A percentile compares a stretch with the other conserved stretches of the same genome.
phyloP scores from a whole-genome alignment of 2,329 filamentous ascomycete species.

The Xylariaceae sp. region DNA sequence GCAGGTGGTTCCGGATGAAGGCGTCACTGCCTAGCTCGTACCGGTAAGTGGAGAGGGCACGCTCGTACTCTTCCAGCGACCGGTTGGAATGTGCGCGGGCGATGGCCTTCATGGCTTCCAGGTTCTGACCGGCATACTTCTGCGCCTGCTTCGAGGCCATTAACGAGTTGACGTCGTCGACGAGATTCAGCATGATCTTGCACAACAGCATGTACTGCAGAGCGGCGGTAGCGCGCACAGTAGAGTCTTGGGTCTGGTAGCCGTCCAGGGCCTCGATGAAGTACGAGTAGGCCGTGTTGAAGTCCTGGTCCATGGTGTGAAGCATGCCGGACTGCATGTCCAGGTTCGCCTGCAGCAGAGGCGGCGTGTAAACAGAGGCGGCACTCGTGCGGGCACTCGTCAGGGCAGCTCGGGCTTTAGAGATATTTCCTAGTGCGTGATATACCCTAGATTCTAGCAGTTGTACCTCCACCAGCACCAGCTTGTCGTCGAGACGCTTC shows the following conservation, averaged over 20 bases:
- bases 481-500: constrained; percentile 96
- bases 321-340: constrained; percentile 99
- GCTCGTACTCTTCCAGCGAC: constrained; percentile 95
- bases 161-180: constrained; percentile 90
- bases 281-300: constrained; percentile 98
- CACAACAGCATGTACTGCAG: constrained; percentile 99
- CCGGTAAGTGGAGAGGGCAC: constrained; percentile 81
- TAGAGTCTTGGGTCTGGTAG: constrained; percentile 89
- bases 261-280: constrained; percentile 99
- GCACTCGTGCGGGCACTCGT: constrained; percentile 93
- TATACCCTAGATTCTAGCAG: constrained; percentile 95
- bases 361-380: constrained; percentile 94
- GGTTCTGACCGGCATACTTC: constrained; percentile 90
- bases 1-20: constrained; percentile 96
- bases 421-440: constrained; percentile 92
- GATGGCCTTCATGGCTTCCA: constrained; percentile 99
- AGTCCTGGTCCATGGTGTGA: constrained; percentile 97
- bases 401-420: constrained; percentile 90
- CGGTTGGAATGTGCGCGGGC: constrained; percentile 93
- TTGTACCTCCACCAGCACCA: constrained; percentile 96
- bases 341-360: constrained; percentile 87
- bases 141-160: constrained; percentile 95
- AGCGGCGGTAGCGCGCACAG: constrained; percentile 85
- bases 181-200: constrained; percentile 99
- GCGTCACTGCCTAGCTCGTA: constrained; percentile 91